Evolutionary conservation across 1,139 yeast genomes (phyloP).

Genomic region (Blastobotrys proliferans): DNA sequence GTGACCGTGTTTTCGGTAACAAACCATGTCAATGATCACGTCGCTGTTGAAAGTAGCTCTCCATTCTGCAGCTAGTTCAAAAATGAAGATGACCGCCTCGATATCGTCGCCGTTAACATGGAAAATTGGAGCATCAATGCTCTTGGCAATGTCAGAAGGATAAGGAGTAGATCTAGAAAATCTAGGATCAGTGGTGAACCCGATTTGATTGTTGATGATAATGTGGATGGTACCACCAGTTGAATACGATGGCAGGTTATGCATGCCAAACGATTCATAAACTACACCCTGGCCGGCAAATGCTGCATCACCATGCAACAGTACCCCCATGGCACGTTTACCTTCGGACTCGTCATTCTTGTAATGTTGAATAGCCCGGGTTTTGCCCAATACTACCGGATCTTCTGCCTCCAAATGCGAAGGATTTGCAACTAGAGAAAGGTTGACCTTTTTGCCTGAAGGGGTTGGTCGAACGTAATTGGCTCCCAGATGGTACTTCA

Average conservation of each 20-base stretch:
- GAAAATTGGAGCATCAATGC: constrained; percentile 94
- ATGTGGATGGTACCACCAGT: constrained; percentile 97
- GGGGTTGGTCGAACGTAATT: constrained; percentile 97
- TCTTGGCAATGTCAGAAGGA: constrained; percentile 92
- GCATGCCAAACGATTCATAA: constrained; percentile 93
- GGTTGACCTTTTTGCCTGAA: constrained; percentile 88
- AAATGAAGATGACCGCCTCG: constrained; percentile 82
- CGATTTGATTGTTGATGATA: constrained; percentile 93
- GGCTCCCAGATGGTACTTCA: constrained; percentile 97
- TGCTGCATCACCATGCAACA: constrained; percentile 97
- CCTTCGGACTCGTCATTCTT: constrained; percentile 76
- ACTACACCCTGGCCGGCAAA: constrained; percentile 98
- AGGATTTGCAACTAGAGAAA: constrained; percentile 93
- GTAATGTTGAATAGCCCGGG: constrained; percentile 89
- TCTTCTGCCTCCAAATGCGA: constrained; percentile 97
- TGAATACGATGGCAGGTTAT: constrained; percentile 83
- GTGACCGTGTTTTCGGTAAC: constrained; percentile 97
- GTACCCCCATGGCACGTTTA: constrained; percentile 80
- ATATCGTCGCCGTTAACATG: constrained; percentile 98
- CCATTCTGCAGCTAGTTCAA: constrained; percentile 96
- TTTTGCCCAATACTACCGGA: constrained; percentile 94
- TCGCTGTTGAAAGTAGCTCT: constrained; percentile 92
- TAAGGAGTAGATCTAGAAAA: constrained; percentile 94
- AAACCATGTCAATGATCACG: constrained; percentile 89
- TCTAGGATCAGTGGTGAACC: constrained; percentile 97